Conservation (phyloP, 331 rosid species). For the Pyrus hybrid region DNA sequence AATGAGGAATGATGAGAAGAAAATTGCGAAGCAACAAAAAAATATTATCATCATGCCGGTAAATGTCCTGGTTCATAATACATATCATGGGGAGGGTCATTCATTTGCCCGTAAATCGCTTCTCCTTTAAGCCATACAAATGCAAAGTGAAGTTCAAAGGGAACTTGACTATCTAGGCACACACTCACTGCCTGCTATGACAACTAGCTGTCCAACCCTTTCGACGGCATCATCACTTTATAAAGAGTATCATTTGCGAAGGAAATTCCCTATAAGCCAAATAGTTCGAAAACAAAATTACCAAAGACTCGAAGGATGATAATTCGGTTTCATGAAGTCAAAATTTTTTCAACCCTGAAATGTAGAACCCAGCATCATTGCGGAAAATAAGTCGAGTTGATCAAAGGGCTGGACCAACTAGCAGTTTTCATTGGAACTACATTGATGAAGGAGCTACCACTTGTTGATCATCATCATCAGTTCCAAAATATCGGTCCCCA, state of each 20-base stretch:
- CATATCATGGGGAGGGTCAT: constrained; percentile 1
- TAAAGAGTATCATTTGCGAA: background rate
- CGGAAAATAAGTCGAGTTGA: constrained; percentile 17
- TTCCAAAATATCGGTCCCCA: constrained; percentile 97
- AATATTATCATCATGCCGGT: background rate
- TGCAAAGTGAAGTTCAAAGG: background rate
- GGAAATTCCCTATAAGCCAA: background rate
- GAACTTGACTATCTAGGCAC: background rate
- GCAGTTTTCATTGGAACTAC: constrained; percentile 19
- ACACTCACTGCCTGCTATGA: background rate
- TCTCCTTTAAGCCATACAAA: background rate
- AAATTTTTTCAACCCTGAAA: constrained; percentile 28
- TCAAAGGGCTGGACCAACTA: constrained; percentile 10
- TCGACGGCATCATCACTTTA: background rate
- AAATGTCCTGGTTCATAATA: background rate
- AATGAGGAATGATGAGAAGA: background rate
- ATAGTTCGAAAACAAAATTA: background rate
- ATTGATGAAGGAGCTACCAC: constrained; percentile 27
- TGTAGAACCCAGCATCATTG: constrained; percentile 10
- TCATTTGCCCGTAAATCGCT: background rate
- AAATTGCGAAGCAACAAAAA: background rate
- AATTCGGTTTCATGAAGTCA: constrained; percentile 17
- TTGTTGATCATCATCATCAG: constrained; percentile 71
- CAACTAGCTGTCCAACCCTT: constrained; percentile 8
- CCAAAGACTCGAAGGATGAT: background rate